Evolutionary conservation across 306 rosid species (phyloP).

Genomic region (Begonia loranthoides): DNA sequence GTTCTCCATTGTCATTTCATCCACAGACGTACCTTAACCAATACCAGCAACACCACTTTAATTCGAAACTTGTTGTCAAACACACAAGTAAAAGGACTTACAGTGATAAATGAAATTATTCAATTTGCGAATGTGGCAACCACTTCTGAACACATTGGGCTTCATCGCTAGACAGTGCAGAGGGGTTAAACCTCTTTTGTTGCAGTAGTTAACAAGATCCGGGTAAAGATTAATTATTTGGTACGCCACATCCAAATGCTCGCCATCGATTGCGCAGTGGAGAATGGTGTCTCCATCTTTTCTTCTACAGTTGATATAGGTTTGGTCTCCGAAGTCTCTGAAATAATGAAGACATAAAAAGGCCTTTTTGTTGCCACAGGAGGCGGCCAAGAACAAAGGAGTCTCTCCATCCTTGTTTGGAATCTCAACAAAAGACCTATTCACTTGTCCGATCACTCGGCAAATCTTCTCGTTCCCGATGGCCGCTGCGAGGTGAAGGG

Average conservation of each 20-base stretch:
- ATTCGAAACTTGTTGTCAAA: too few relatives aligned
- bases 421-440: too few relatives aligned
- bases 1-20: constrained; percentile 4
- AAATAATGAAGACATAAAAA: constrained; percentile 23
- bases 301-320: constrained; percentile 17
- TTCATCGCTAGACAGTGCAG: constrained; percentile 47
- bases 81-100: constrained; percentile 1
- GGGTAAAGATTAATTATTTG: constrained; percentile 31
- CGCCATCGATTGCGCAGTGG: constrained; percentile 31
- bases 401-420: constrained; percentile 34
- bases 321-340: not conserved
- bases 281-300: constrained; percentile 32
- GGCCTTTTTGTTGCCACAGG: constrained; percentile 25
- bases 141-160: constrained; percentile 46
- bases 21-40: constrained; percentile 11
- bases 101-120: constrained; percentile 21
- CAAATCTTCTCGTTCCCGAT: constrained; percentile 23
- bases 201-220: constrained; percentile 13
- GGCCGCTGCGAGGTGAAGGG: constrained; percentile 40
- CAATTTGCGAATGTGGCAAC: constrained; percentile 21
- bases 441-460: constrained; percentile 1
- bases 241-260: constrained; percentile 46
- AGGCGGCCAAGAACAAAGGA: constrained; percentile 40
- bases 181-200: constrained; percentile 29
- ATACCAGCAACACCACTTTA: too few relatives aligned